These are phyloP conservation scores for Halophytophthora batemanensis DNA, from an alignment of 352 stramenopile genomes.

Conservation along the genomic window DNA sequence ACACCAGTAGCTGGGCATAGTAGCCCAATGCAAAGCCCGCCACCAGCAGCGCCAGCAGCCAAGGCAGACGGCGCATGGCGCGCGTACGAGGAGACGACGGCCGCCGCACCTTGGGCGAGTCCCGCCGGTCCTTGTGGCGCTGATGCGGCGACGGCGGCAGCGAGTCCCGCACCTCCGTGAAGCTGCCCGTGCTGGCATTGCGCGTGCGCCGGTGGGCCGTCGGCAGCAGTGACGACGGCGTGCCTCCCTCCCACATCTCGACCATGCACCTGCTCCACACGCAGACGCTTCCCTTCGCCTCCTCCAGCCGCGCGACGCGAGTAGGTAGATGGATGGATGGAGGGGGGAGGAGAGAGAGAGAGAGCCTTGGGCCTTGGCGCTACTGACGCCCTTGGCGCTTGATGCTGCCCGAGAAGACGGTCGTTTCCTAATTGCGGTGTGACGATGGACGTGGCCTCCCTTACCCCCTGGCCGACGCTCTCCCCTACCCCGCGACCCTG, in stretches of 20 bases:
- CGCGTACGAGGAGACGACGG: conserved; percentile 9
- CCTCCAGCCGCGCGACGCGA: too few relatives aligned
- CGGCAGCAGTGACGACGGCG: conserved; percentile 24
- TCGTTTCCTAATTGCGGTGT: too few relatives aligned
- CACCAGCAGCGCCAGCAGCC: conserved; percentile 17
- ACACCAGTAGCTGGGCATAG: conserved; percentile 65
- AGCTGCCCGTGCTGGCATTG: conserved; percentile 29
- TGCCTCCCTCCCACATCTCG: conserved; percentile 32
- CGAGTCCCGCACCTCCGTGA: conserved; percentile 17
- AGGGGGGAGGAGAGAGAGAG: too few relatives aligned
- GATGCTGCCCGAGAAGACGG: too few relatives aligned
- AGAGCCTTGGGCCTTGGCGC: too few relatives aligned
- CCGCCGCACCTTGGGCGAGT: neutral
- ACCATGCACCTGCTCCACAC: too few relatives aligned
- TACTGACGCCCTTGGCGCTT: too few relatives aligned
- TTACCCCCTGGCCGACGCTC: too few relatives aligned
- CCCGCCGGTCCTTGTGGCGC: conserved; percentile 21
- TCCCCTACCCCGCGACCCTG: too few relatives aligned
- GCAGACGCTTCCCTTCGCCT: neutral
- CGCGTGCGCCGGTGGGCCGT: conserved; percentile 31
- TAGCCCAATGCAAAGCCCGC: conserved; percentile 52
- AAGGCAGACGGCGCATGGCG: conserved; percentile 16
- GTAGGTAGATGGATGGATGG: too few relatives aligned
- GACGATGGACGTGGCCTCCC: too few relatives aligned
- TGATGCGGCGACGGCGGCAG: conserved; percentile 13